phyloP scores from a whole-genome alignment of 169 alveolate genomes.

The Plasmodium yoelii region DNA sequence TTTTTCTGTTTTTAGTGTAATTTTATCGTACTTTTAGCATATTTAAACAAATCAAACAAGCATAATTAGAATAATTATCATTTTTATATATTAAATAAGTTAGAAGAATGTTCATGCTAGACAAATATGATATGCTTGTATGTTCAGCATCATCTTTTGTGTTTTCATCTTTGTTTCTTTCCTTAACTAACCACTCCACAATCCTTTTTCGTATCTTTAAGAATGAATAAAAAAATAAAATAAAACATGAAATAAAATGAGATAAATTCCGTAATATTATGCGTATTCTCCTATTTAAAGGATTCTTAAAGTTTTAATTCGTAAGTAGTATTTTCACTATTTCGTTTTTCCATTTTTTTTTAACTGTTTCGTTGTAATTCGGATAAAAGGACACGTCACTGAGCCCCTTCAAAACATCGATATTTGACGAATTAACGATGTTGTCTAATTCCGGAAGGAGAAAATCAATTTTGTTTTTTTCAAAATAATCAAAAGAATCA shows the following conservation, averaged over 20 bases:
- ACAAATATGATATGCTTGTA: conserved; percentile 50
- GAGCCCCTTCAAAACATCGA: conserved; percentile 45
- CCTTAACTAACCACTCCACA: conserved; percentile 59
- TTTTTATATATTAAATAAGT: conserved; percentile 64
- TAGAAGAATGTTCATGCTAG: conserved; percentile 61
- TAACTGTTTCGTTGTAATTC: conserved; percentile 54
- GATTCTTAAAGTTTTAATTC: too few relatives aligned
- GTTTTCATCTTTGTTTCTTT: conserved; percentile 10
- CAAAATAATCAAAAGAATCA: conserved; percentile 59
- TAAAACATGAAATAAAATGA: too few relatives aligned
- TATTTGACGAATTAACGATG: conserved; percentile 51
- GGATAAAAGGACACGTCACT: conserved; percentile 57
- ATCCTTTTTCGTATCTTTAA: conserved; percentile 53
- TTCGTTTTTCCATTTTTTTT: conserved; percentile 21
- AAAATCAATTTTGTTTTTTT: conserved; percentile 72
- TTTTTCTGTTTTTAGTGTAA: background rate
- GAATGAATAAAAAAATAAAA: background rate
- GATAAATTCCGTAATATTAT: too few relatives aligned
- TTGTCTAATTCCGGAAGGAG: conserved; percentile 61
- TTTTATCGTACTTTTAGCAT: conserved; percentile 26
- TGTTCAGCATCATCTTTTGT: conserved; percentile 24
- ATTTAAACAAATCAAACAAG: conserved; percentile 52
- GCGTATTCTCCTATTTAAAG: too few relatives aligned
- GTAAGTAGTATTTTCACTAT: background rate
- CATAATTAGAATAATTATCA: conserved; percentile 68